phyloP scores from a whole-genome alignment of 2,329 filamentous ascomycete genomes.

The Eurotiales sp. region DNA sequence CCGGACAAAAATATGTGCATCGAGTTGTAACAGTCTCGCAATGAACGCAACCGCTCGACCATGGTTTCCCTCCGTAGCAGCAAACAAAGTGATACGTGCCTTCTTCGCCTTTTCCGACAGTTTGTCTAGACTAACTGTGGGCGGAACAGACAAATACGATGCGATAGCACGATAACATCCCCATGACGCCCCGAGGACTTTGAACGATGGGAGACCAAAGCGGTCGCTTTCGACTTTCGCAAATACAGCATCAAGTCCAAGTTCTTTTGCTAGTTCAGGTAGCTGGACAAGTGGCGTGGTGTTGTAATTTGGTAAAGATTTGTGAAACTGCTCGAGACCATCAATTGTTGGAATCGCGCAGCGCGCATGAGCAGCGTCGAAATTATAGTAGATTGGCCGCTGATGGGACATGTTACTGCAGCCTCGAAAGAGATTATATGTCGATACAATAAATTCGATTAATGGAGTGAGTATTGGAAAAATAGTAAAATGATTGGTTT shows the following conservation, averaged over 20 bases:
- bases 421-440: no score
- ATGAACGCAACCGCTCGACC: conserved; percentile 71
- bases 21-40: no score
- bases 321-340: conserved; percentile 49
- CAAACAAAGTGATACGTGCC: conserved; percentile 47
- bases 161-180: conserved; percentile 59
- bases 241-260: conserved; percentile 57
- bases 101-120: conserved; percentile 18
- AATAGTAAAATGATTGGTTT: no score
- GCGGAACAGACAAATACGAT: conserved; percentile 41
- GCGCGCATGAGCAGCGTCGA: no score
- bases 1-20: conserved; percentile 64
- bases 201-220: conserved; percentile 70
- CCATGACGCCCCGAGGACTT: conserved; percentile 77
- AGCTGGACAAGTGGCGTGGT: conserved; percentile 55
- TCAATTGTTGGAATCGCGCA: no score
- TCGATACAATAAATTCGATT: no score
- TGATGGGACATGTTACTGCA: no score
- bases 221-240: conserved; percentile 69
- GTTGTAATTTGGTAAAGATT: conserved; percentile 54
- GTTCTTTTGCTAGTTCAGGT: conserved; percentile 51
- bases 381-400: no score
- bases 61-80: conserved; percentile 74
- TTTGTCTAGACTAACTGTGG: conserved; percentile 45
- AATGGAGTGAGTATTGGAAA: no score